Base-by-base conservation (phyloP, 169 alveolate genomes). In the Plasmodium knowlesi region DNA sequence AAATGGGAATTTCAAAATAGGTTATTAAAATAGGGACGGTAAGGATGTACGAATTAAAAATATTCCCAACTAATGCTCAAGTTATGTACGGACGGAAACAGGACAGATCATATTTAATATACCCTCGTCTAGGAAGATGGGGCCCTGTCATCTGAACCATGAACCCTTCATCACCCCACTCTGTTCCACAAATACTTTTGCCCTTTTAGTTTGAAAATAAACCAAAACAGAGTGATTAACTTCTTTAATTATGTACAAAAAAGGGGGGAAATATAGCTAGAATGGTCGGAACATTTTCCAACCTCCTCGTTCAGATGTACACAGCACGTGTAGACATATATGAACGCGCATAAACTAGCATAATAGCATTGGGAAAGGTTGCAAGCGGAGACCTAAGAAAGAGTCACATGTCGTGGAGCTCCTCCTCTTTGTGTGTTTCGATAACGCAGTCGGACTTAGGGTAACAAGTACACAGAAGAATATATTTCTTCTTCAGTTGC, bases 381-480 rank as follows among this genome's bases (percentile, higher is more conserved):
- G 1, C n/a, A 16, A 43, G 1, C 2, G 54, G 32, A 61, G 9
- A 61, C 25, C 74, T 1, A 16, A 61, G 8, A n/a, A 6, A 70
- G n/a, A n/a, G 19, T 88, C 50, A 88, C 37, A 88, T 81, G 3
- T 67, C 82, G 82, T 94, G 97, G 16, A 97, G 94, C 70, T 96
- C 97, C 16, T 96, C 98, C 72, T 97, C 98, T 72, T 96, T 96
- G 80, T 97, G 98, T 9, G 98, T 97, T 79, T 94, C 96, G 28
- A 97, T 95, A 2, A 97, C 96, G 92, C 98, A 96, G 84, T 97
- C 98, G 14, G 97, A 95, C 78, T 94, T 96, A 30, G 98, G 98
- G 92, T 96, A 97, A 28, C 97, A 95, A 0, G 98, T 96, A 78
- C 98, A 97, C 74, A 96, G 91, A 57, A 97, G 92, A 83, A 96